Conservation (phyloP, 148 eudicot species). For the Cornus suecica region DNA sequence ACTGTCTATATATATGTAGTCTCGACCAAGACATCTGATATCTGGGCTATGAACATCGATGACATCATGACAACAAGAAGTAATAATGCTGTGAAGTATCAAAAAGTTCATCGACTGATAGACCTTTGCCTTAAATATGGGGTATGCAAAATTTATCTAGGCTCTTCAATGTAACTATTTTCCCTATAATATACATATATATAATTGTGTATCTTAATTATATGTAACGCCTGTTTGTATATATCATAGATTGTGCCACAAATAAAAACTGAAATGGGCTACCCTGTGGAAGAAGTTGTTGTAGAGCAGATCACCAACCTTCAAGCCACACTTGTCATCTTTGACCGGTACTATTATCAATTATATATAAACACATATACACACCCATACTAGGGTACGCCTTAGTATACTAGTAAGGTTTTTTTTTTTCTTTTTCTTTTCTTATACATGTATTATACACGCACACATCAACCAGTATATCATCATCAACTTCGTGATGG, state of each 20-base stretch:
- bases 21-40: constrained; percentile 21
- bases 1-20: not conserved
- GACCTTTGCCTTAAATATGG: constrained; percentile 26
- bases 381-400: too few relatives aligned
- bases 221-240: not conserved
- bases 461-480: too few relatives aligned
- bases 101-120: constrained; percentile 16
- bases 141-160: constrained; percentile 3
- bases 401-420: too few relatives aligned
- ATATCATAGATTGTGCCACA: constrained; percentile 21
- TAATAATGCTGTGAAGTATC: constrained; percentile 22
- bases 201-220: not conserved
- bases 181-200: not conserved
- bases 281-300: constrained; percentile 19
- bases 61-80: constrained; percentile 10
- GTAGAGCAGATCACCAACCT: constrained; percentile 23
- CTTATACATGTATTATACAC: too few relatives aligned
- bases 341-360: constrained; percentile 19
- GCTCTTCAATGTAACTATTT: not conserved
- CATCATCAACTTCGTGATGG: not conserved
- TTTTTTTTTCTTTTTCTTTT: too few relatives aligned
- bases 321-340: constrained; percentile 23
- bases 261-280: constrained; percentile 29
- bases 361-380: too few relatives aligned
- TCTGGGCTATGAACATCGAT: constrained; percentile 26